Base-by-base conservation (phyloP, 164 flowering plant species). In the Nelumbo lutea region DNA sequence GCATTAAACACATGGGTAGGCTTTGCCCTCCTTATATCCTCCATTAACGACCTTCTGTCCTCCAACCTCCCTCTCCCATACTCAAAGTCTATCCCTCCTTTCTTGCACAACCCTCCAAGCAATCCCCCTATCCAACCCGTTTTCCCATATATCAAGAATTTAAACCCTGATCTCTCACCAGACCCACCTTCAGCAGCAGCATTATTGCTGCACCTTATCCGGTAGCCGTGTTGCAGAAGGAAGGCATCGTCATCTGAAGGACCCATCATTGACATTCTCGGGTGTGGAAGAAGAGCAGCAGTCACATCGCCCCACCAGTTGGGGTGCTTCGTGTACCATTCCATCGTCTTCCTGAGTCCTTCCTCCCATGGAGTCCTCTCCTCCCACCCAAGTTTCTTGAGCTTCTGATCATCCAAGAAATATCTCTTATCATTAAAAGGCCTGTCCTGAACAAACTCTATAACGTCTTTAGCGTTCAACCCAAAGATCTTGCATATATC, bases 261-360 rank as follows among this genome's bases (percentile, higher is more conserved):
- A 11, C 75, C 72, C 5, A 9, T 46, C 40, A 68, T 27, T 40
- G 40, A 14, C 69, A 65, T 71, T 40, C 68, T 75, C 9, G 78
- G 78, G 44, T 75, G 78, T 0, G 78, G 78, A 40, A 71, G 68
- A 63, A 75, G 78, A 50, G 75, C 78, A 8, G 57, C 75, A 60
- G 53, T 71, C 15, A 76, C 78, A 51, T 76, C 78, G 10, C 78
- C 78, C 78, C 78, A 76, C 75, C 72, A 76, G 7, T 76, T 62
- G 3, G 75, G 72, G 63, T 76, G 64, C 9, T 76, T 59, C 6
- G 44, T 71, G 9, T 76, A 76, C 78, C 78, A 76, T 2, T 76
- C 78, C 44, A 72, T 64, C 13, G 78, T 76, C 72, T 50, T 71
- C 47, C 56, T 76, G 1, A 76, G 42, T 3, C 78, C 78, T 51